Conservation (phyloP, 2,329 filamentous ascomycete genomes). For the Microcyclospora pomicola region DNA sequence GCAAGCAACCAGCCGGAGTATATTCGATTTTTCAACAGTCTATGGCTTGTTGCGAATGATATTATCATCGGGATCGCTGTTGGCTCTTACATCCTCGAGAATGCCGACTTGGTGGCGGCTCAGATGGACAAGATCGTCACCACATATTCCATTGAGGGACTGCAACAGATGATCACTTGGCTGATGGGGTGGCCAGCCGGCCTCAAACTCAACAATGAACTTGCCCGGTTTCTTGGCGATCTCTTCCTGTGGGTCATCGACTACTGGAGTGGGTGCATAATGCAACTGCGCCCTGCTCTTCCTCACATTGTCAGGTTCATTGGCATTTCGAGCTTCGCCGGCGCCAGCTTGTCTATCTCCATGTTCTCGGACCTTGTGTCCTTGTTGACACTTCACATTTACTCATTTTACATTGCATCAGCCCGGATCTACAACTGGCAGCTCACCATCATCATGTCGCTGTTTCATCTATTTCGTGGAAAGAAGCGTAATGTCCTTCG, state of each 20-base stretch:
- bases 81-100: constrained; percentile 94
- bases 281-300: constrained; percentile 62
- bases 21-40: constrained; percentile 95
- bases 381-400: constrained; percentile 85
- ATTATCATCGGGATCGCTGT: constrained; percentile 96
- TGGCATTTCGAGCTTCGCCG: constrained; percentile 86
- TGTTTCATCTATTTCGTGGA: constrained; percentile 97
- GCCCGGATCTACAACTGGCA: constrained; percentile 98
- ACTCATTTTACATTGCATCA: constrained; percentile 94
- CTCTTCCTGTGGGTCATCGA: constrained; percentile 97
- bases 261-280: constrained; percentile 82
- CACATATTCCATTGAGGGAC: constrained; percentile 73
- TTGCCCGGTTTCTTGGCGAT: constrained; percentile 87
- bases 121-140: constrained; percentile 64
- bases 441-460: constrained; percentile 83
- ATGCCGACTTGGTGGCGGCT: constrained; percentile 68
- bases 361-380: constrained; percentile 90
- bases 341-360: constrained; percentile 91
- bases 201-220: constrained; percentile 84
- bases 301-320: constrained; percentile 83
- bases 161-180: constrained; percentile 85
- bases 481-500: constrained; percentile 96
- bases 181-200: constrained; percentile 92
- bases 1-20: constrained; percentile 94
- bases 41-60: constrained; percentile 97